phyloP scores from a whole-genome alignment of 2,329 filamentous ascomycete species.

The Penicillium thymicola region DNA sequence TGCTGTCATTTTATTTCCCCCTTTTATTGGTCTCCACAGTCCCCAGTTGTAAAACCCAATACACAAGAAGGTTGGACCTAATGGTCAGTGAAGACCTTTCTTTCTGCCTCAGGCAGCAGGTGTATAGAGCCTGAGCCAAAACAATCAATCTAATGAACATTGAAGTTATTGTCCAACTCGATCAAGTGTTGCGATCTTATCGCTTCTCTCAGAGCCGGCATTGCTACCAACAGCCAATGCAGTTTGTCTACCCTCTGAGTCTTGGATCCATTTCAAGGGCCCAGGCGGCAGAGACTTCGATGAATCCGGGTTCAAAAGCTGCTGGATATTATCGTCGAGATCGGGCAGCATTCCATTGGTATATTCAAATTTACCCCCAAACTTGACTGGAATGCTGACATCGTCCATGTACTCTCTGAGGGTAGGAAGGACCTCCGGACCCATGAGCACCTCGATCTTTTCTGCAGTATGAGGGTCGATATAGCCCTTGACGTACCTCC shows the following conservation, averaged over 20 bases:
- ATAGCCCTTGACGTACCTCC: too few species aligned
- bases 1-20: neutral
- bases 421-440: constrained; percentile 12
- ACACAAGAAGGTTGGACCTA: neutral
- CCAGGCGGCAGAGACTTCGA: constrained; percentile 11
- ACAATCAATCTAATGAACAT: neutral
- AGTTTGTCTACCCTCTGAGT: constrained; percentile 7
- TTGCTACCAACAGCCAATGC: constrained; percentile 21
- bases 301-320: constrained; percentile 3
- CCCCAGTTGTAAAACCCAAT: neutral
- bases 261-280: constrained; percentile 19
- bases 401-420: constrained; percentile 18
- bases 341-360: constrained; percentile 20
- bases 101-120: too few species aligned
- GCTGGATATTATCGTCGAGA: constrained; percentile 12
- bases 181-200: neutral
- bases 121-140: neutral
- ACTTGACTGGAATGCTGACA: constrained; percentile 18
- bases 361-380: constrained; percentile 21
- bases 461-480: constrained; percentile 12
- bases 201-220: constrained; percentile 5
- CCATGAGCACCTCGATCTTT: constrained; percentile 22
- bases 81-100: too few species aligned
- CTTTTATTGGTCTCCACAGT: neutral
- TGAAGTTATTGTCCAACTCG: neutral